Percentiles rank a stretch among this genome's conserved stretches.
Conservation (phyloP, 164 flowering plant species). For the Sedum album region DNA sequence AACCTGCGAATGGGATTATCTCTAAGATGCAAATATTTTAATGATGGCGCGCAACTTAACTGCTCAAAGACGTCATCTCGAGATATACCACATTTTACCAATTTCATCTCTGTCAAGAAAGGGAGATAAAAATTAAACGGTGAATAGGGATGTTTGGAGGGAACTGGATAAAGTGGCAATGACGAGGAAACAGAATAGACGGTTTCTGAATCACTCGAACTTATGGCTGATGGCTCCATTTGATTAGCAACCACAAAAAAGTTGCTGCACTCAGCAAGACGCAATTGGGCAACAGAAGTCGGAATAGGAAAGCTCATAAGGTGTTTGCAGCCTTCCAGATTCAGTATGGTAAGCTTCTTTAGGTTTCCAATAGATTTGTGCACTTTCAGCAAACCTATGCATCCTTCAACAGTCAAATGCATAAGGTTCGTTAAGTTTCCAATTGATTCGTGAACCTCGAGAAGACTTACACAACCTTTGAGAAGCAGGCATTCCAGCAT, state of each 20-base stretch:
- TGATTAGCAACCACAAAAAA: neutral
- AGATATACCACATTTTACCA: neutral
- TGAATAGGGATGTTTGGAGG: too few species aligned
- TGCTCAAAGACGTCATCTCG: neutral
- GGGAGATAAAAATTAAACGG: neutral
- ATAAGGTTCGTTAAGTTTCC: neutral
- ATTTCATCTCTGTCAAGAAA: neutral
- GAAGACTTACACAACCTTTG: slow-evolving; percentile 1
- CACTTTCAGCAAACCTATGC: too few species aligned
- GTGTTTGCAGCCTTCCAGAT: neutral
- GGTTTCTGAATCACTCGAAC: neutral
- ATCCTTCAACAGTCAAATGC: neutral
- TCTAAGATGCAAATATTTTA: neutral
- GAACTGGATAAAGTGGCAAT: too few species aligned
- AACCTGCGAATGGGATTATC: neutral
- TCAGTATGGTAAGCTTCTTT: neutral
- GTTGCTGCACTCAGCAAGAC: neutral
- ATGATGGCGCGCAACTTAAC: neutral
- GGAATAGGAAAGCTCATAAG: neutral
- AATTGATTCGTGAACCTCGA: slow-evolving; percentile 4
- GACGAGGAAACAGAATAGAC: neutral
- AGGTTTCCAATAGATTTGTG: neutral
- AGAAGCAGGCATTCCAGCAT: slow-evolving; percentile 6
- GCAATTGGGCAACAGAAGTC: neutral
- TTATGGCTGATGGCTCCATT: neutral